Percentiles rank a stretch among this genome's conserved stretches.
phyloP scores from a whole-genome alignment of 2,329 filamentous ascomycete species.

The Aspergillus terreus region DNA sequence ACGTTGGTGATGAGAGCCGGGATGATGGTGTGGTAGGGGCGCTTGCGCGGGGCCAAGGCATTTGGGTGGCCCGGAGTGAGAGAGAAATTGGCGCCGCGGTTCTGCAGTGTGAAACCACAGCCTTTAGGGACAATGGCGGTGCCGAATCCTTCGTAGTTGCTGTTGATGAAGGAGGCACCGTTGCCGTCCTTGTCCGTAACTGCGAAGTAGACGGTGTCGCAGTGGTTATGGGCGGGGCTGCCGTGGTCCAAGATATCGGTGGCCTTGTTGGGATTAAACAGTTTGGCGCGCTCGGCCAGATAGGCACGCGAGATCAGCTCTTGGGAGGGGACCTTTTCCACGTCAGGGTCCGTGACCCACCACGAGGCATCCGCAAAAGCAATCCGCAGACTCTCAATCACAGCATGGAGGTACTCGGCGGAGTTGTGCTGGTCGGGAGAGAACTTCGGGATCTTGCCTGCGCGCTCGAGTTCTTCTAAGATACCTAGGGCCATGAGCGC shows the following conservation, averaged over 20 bases:
- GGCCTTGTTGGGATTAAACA: slow-evolving; percentile 56
- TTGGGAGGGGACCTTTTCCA: slow-evolving; percentile 64
- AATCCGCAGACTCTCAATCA: slow-evolving; percentile 84
- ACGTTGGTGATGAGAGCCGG: slow-evolving; percentile 82
- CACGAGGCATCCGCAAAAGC: slow-evolving; percentile 86
- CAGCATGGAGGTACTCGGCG: slow-evolving; percentile 72
- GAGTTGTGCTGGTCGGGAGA: slow-evolving; percentile 72
- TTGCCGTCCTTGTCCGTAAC: slow-evolving; percentile 80
- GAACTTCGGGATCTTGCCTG: slow-evolving; percentile 71
- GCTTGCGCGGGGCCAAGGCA: slow-evolving; percentile 71
- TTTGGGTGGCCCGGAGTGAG: slow-evolving; percentile 72
- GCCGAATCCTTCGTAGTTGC: slow-evolving; percentile 83
- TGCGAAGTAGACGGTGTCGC: slow-evolving; percentile 93
- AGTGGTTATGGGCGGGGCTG: slow-evolving; percentile 77
- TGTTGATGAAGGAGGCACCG: slow-evolving; percentile 94
- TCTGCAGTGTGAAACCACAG: slow-evolving; percentile 92
- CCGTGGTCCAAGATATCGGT: slow-evolving; percentile 62
- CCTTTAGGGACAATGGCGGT: slow-evolving; percentile 78
- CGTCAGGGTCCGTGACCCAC: slow-evolving; percentile 83
- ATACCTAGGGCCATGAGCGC: slow-evolving; percentile 93
- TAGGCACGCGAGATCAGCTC: slow-evolving; percentile 70
- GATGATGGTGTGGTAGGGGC: slow-evolving; percentile 98
- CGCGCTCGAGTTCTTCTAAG: slow-evolving; percentile 75
- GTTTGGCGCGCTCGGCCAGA: slow-evolving; percentile 64
- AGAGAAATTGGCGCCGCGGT: slow-evolving; percentile 83